phyloP scores from a whole-genome alignment of 768 basidiomycete genomes.

The Galerina marginata region DNA sequence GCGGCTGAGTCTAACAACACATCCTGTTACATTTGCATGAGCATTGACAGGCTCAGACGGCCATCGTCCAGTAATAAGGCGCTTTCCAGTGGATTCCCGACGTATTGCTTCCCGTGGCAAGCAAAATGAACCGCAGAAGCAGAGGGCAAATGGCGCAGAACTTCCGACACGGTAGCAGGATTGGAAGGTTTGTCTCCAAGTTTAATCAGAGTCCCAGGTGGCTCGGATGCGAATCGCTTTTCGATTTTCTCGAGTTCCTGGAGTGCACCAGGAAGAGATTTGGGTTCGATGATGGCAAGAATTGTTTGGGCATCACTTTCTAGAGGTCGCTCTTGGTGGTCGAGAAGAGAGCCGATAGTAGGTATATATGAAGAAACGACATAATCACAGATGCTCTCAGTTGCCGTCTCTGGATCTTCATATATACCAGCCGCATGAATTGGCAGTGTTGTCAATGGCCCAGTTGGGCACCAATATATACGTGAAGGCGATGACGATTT shows the following conservation, averaged over 20 bases:
- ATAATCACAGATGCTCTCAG: constrained; percentile 22
- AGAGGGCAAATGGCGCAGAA: neutral
- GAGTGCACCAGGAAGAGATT: constrained; percentile 7
- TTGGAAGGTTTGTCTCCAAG: constrained; percentile 14
- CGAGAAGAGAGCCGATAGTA: constrained; percentile 14
- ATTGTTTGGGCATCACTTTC: constrained; percentile 24
- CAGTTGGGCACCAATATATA: constrained; percentile 31
- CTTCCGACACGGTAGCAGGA: constrained; percentile 15
- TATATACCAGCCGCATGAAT: constrained; percentile 46
- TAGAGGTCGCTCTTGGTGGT: neutral
- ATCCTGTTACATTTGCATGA: too few species aligned
- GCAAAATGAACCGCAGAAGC: constrained; percentile 35
- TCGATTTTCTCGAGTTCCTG: constrained; percentile 16
- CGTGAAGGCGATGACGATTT: neutral
- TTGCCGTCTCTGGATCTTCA: neutral
- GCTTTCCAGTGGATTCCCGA: constrained; percentile 30
- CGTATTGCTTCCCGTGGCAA: constrained; percentile 35
- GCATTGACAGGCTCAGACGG: constrained; percentile 19
- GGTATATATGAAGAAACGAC: constrained; percentile 31
- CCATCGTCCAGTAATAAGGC: constrained; percentile 25
- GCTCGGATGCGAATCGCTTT: constrained; percentile 1
- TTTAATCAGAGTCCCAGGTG: constrained; percentile 8
- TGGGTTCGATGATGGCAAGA: constrained; percentile 16
- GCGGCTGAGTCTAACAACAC: too few species aligned
- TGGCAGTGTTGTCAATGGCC: constrained; percentile 39